Base-by-base conservation (phyloP, 208 protist species). In the Wallacemonas rigidus region DNA sequence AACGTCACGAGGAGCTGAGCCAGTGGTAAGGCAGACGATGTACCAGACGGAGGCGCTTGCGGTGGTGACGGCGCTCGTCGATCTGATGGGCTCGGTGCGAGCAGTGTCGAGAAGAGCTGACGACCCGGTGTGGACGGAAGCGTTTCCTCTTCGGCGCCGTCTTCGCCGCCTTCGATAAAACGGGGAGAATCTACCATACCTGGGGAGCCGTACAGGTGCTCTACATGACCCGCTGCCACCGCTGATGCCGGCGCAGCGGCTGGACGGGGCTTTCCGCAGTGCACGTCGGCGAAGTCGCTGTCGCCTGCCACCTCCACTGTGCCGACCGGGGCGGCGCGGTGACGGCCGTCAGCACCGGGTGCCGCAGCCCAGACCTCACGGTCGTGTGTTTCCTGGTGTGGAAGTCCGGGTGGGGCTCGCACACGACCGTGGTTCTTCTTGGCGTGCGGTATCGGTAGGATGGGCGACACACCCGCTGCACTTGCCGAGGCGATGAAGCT, bases 1-100 rank as follows among this genome's bases (percentile, higher is more conserved):
- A 74, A 76, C 0, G 71, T 74, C 4, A 81, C n/a, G 17, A 81
- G 71, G 2, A 81, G 54, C 65, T 72, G 60, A 55, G 53, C 72
- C 17, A 67, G 62, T 53, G 17, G 68, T 6, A n/a, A 41, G 1
- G 6, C 15, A 40, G 15, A 12, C 47, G 38, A 7, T 26, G 26
- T 17, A 17, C 26, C 47, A 50, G 36, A 62, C 9, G 41, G n/a
- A 8, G 26, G 47, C 68, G 57, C 4, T 26, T 26, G 26, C 26
- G 26, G 26, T 26, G 26, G 26, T 26, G 26, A 26, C 26, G 26
- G 26, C 26, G 26, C 26, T 26, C 26, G 26, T 26, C 26, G 26
- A 26, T 26, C 26, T 35, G 57, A 40, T 26, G 35, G 38, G 62
- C 50, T 47, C 54, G 69, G 40, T 9, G 40, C 57, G 44, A 54